Evolutionary conservation across 441 rosid species (phyloP).

Genomic region (Erodium moschatum): DNA sequence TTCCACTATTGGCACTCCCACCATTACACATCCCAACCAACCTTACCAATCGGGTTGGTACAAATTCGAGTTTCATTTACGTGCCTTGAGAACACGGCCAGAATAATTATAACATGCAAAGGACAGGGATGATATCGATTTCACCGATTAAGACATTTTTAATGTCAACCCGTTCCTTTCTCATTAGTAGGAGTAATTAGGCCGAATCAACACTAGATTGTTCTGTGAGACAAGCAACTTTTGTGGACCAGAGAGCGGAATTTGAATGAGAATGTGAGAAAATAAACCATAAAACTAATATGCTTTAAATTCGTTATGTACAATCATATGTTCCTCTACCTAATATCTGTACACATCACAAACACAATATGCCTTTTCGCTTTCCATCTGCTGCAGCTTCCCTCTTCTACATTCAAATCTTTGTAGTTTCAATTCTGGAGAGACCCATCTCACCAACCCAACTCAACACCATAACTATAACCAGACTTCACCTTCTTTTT

Average conservation of each 20-base stretch:
- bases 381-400: background rate
- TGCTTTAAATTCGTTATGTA: background rate
- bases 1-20: background rate
- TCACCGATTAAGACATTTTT: too few relatives aligned
- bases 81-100: background rate
- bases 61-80: background rate
- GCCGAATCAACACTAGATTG: background rate
- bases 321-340: conserved; percentile 3
- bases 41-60: background rate
- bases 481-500: background rate
- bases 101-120: too few relatives aligned
- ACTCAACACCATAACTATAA: background rate
- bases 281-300: background rate
- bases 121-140: too few relatives aligned
- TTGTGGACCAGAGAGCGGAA: background rate
- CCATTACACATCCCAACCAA: background rate
- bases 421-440: background rate
- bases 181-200: background rate
- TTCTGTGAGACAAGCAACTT: background rate
- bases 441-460: conserved; percentile 3
- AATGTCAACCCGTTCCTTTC: background rate
- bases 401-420: background rate
- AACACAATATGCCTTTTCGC: background rate
- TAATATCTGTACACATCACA: background rate
- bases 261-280: background rate